Evolutionary conservation across 192 early-diverging fungal genomes (phyloP).

Genomic region (Rhizophagus clarus): DNA sequence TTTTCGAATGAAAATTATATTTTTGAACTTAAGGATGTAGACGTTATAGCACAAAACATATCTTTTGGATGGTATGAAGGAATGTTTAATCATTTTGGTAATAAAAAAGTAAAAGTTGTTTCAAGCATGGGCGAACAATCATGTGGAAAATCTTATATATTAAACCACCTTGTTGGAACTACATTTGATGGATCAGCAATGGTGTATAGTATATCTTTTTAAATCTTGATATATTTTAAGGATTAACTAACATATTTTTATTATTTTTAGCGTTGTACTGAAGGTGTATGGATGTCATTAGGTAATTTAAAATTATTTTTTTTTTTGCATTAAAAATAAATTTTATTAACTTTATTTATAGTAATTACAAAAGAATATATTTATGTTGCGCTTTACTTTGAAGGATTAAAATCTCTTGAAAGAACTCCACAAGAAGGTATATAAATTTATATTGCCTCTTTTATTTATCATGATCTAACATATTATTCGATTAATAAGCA

Average conservation of each 20-base stretch:
- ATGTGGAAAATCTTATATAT: constrained; percentile 26
- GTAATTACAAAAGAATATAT: background rate
- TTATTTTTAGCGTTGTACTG: constrained; percentile 30
- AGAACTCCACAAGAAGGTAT: constrained; percentile 31
- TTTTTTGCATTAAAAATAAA: too few relatives aligned
- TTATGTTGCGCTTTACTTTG: constrained; percentile 33
- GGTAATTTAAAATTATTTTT: background rate
- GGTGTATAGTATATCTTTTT: background rate
- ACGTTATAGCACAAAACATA: background rate
- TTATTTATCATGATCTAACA: background rate
- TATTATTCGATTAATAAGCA: background rate
- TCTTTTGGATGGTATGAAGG: constrained; percentile 29
- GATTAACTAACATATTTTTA: background rate
- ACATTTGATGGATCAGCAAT: constrained; percentile 28
- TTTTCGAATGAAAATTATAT: background rate
- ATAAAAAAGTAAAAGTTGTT: constrained; percentile 25
- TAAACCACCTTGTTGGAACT: constrained; percentile 29
- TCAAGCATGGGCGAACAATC: constrained; percentile 34
- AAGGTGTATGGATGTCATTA: constrained; percentile 32
- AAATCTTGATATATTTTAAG: too few relatives aligned
- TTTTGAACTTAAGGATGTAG: background rate
- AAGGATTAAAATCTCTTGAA: constrained; percentile 19
- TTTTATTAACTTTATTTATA: background rate
- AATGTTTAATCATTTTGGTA: constrained; percentile 28
- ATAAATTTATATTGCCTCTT: background rate